Base-by-base conservation (phyloP, 805 yeast genomes). In the Priceomyces carsonii region DNA sequence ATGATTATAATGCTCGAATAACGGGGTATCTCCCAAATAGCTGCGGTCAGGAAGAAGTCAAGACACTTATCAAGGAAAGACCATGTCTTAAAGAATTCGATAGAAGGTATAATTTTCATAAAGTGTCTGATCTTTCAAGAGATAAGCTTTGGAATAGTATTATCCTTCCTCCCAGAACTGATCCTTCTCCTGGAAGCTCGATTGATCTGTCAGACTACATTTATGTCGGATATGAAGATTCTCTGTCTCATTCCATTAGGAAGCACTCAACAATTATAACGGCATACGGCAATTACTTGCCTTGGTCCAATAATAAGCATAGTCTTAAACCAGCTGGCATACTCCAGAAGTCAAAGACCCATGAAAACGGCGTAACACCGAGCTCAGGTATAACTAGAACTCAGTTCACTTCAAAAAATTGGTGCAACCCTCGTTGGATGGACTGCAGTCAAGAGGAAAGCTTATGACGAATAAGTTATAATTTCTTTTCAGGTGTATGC, bases 121-220 rank as follows among this genome's bases (percentile, higher is more conserved):
- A 59, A 31, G 45, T 76, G 15, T 73, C 75, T 1, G 50, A 63
- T 6, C 37, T 64, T 12, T 64, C 77, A 3, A 58, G 77, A 35
- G 77, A 75, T 29, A 71, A 75, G 47, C 53, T 78, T 29, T 77
- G 81, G 81, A 61, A 65, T 23, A 66, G 63, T 33, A 79, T 79
- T 10, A 63, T 79, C 4, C 50, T 79, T 20, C 70, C 73, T 3
- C 81, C 83, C 16, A 59, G 82, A 28, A 38, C 43, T 1, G 85
- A 78, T 43, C 40, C 47, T 1, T 40, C 50, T 7, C 67, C 66
- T 1, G 16, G 29, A 6, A 17, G 25, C 9, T 24, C 36, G 15
- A 48, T 63, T 8, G 53, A 57, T 39, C 36, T 42, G 27, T 38
- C 43, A n/a, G 18, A 35, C 14, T 58, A 56, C 40, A 34, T 58